Percentiles rank a stretch among this genome's conserved stretches.
Evolutionary conservation across 257 asterid species (phyloP).

Genomic region (Gentiana straminea): DNA sequence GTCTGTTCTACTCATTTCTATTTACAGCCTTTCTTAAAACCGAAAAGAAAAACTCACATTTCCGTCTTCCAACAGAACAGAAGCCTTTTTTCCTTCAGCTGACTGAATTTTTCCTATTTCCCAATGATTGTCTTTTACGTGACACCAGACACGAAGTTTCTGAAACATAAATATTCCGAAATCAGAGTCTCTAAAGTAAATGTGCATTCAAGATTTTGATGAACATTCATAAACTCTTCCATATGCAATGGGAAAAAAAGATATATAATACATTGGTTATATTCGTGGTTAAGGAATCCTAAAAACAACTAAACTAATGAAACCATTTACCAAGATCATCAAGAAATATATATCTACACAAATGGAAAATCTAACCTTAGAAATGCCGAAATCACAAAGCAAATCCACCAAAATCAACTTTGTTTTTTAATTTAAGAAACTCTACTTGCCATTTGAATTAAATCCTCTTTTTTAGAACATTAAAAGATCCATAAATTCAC

Average conservation of each 20-base stretch:
- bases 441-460: not conserved
- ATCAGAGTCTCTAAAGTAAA: no score
- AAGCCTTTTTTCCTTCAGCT: conserved; percentile 60
- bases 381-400: not conserved
- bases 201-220: no score
- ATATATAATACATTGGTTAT: no score
- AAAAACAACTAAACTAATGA: not conserved
- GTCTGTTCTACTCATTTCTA: conserved; percentile 6
- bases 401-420: no score
- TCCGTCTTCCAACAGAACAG: conserved; percentile 49
- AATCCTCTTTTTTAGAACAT: not conserved
- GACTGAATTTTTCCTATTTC: conserved; percentile 65
- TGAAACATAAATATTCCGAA: conserved; percentile 22
- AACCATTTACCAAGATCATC: not conserved
- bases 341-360: not conserved
- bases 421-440: no score
- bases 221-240: no score
- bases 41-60: conserved; percentile 42
- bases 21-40: conserved; percentile 8
- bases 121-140: conserved; percentile 46
- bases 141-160: conserved; percentile 80
- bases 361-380: not conserved
- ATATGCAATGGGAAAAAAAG: no score
- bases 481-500: not conserved
- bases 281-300: no score